These are phyloP conservation scores for Amaranthus cruentus DNA, from an alignment of 148 eudicot species.

Conservation along the genomic window DNA sequence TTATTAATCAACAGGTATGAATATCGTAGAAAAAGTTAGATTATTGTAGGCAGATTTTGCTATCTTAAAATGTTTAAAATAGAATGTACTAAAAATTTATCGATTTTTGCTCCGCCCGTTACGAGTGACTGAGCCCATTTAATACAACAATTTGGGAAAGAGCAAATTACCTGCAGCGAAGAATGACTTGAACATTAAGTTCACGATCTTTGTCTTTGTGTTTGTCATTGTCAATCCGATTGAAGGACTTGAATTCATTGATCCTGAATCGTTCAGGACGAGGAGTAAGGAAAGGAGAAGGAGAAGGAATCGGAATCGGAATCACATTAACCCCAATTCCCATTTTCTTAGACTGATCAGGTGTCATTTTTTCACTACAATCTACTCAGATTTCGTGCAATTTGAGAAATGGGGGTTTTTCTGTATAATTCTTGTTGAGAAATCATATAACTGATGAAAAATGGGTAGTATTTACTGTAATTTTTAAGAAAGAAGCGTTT, in stretches of 20 bases:
- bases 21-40: too few relatives aligned
- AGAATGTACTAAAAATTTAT: too few relatives aligned
- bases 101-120: too few relatives aligned
- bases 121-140: too few relatives aligned
- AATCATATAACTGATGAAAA: background rate
- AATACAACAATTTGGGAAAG: background rate
- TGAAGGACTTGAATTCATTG: slow-evolving; percentile 33
- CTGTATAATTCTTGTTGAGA: too few relatives aligned
- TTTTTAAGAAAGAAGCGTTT: background rate
- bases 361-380: slow-evolving; percentile 37
- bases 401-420: background rate
- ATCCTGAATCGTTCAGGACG: slow-evolving; percentile 59
- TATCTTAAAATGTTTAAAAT: too few relatives aligned
- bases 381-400: background rate
- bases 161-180: slow-evolving; percentile 73
- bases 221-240: slow-evolving; percentile 51
- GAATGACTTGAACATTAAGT: slow-evolving; percentile 76
- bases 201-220: slow-evolving; percentile 64
- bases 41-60: too few relatives aligned
- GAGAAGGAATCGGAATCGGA: slow-evolving; percentile 64
- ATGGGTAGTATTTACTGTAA: background rate
- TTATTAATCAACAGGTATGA: too few relatives aligned
- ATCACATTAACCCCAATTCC: slow-evolving; percentile 40
- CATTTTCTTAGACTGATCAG: slow-evolving; percentile 54
- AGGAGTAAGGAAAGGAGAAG: slow-evolving; percentile 72